These are phyloP conservation scores for Nicotiana benthamiana DNA, from an alignment of 257 asterid genomes.

Conservation along the genomic window DNA sequence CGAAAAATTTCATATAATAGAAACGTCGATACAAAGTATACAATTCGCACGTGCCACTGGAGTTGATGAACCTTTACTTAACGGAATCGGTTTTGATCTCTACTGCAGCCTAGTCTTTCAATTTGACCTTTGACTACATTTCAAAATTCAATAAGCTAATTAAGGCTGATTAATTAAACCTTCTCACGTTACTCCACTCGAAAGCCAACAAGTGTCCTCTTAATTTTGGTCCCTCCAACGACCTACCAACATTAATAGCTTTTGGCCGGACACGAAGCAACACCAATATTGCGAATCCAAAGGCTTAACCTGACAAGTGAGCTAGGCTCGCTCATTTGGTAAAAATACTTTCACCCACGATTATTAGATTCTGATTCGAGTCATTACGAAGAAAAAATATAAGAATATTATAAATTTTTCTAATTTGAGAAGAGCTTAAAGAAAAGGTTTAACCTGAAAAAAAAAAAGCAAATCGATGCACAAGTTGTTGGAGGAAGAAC, in stretches of 20 bases:
- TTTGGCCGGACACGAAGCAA: background rate
- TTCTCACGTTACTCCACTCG: slow-evolving; percentile 8
- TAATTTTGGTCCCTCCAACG: background rate
- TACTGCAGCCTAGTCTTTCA: background rate
- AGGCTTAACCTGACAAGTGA: background rate
- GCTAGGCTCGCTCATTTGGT: too few species aligned
- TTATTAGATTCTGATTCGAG: too few species aligned
- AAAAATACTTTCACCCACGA: too few species aligned
- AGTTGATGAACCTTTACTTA: background rate
- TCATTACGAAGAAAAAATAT: too few species aligned
- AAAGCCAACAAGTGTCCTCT: background rate
- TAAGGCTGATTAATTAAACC: background rate
- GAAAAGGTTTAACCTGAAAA: too few species aligned
- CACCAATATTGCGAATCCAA: background rate
- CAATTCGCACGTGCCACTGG: background rate
- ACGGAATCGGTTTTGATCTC: background rate
- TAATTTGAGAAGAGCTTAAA: too few species aligned
- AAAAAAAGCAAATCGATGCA: too few species aligned
- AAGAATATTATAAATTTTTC: too few species aligned
- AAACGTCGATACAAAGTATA: too few species aligned
- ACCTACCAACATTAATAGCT: background rate
- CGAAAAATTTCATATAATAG: too few species aligned
- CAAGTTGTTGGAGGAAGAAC: too few species aligned
- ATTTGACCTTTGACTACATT: background rate
- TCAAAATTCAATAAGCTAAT: background rate